A percentile compares a stretch with the other conserved stretches of the same genome.
These are phyloP conservation scores for Skeletonema marinoi DNA, from an alignment of 108 stramenopile species.

Conservation along the genomic window DNA sequence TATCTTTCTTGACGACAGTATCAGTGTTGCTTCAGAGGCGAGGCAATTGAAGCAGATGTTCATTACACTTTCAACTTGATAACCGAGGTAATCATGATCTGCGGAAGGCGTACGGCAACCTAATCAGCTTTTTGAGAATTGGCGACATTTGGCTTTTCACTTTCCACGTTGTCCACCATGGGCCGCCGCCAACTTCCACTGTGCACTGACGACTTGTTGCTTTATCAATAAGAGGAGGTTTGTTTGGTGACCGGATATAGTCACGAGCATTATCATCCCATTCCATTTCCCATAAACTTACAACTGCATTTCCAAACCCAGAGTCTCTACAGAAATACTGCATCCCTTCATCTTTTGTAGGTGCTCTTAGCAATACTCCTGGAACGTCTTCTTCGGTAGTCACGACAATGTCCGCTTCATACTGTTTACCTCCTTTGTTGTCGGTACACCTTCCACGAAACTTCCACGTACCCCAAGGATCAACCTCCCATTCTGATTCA, in stretches of 20 bases:
- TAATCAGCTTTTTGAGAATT: not conserved
- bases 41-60: slow-evolving; percentile 35
- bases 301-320: slow-evolving; percentile 59
- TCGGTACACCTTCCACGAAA: slow-evolving; percentile 63
- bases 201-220: slow-evolving; percentile 67
- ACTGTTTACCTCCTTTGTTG: slow-evolving; percentile 43
- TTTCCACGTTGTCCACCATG: slow-evolving; percentile 64
- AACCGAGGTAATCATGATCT: not conserved
- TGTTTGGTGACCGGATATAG: slow-evolving; percentile 50
- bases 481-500: slow-evolving; percentile 70
- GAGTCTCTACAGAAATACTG: slow-evolving; percentile 82
- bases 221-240: slow-evolving; percentile 49
- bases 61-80: slow-evolving; percentile 13
- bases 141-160: not conserved
- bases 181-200: slow-evolving; percentile 81
- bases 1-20: not conserved
- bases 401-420: slow-evolving; percentile 71
- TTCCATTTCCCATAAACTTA: slow-evolving; percentile 76
- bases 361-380: slow-evolving; percentile 79
- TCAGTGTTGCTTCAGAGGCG: slow-evolving; percentile 20
- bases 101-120: slow-evolving; percentile 3
- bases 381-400: slow-evolving; percentile 53
- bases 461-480: slow-evolving; percentile 62
- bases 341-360: slow-evolving; percentile 84
- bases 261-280: slow-evolving; percentile 53